phyloP scores from a whole-genome alignment of 2,329 filamentous ascomycete species.

The Kalaharituber pfeilii region DNA sequence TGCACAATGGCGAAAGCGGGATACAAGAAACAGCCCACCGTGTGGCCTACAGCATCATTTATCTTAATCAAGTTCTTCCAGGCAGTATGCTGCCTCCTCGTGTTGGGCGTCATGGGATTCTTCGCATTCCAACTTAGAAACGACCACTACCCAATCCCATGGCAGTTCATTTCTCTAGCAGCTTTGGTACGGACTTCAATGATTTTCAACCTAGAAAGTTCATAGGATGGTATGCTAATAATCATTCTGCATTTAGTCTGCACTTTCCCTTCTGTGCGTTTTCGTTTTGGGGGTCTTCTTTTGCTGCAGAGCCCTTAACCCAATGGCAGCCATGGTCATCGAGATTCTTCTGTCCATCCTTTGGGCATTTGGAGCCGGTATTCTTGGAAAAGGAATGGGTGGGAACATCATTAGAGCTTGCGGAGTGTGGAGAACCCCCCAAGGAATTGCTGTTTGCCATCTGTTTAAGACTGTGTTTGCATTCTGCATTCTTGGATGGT shows the following conservation, averaged over 20 bases:
- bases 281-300: slow-evolving; percentile 7
- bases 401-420: slow-evolving; percentile 9
- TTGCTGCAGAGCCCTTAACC: slow-evolving; percentile 10
- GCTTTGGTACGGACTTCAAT: slow-evolving; percentile 9
- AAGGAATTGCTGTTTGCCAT: slow-evolving; percentile 14
- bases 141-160: slow-evolving; percentile 12
- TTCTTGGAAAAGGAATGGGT: slow-evolving; percentile 19
- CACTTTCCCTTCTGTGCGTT: slow-evolving; percentile 11
- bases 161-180: slow-evolving; percentile 14
- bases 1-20: background rate
- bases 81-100: slow-evolving; percentile 3
- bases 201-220: background rate
- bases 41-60: slow-evolving; percentile 9
- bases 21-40: background rate
- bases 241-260: slow-evolving; percentile 3
- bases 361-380: slow-evolving; percentile 26
- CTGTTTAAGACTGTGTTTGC: slow-evolving; percentile 15
- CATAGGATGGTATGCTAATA: background rate
- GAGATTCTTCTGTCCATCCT: slow-evolving; percentile 26
- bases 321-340: slow-evolving; percentile 22
- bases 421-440: slow-evolving; percentile 8
- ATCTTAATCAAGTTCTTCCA: slow-evolving; percentile 11
- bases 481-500: slow-evolving; percentile 8
- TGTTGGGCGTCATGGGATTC: slow-evolving; percentile 12
- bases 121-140: slow-evolving; percentile 13